Percentiles rank a stretch among this genome's conserved stretches.
Evolutionary conservation across 1,139 yeast species (phyloP).

Genomic region (Pneumocystis murina): DNA sequence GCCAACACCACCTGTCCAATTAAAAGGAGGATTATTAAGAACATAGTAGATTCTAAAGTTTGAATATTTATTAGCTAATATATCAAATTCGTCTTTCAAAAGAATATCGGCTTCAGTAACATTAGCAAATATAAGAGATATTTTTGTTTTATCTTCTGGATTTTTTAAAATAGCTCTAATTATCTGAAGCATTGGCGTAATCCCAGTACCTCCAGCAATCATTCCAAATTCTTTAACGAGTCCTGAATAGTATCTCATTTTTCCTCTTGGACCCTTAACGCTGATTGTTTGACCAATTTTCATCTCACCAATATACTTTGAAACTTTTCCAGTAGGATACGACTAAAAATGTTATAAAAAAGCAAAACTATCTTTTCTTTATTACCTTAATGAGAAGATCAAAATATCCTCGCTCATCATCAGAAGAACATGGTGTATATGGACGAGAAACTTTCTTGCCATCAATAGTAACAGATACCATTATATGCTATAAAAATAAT

Average conservation of each 20-base stretch:
- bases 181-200: conserved; percentile 88
- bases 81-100: conserved; percentile 64
- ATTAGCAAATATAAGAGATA: conserved; percentile 61
- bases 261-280: conserved; percentile 89
- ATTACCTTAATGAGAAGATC: conserved; percentile 65
- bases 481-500: conserved; percentile 18
- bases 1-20: conserved; percentile 74
- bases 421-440: conserved; percentile 86
- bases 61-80: conserved; percentile 42
- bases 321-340: conserved; percentile 83
- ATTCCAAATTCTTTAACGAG: conserved; percentile 62
- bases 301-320: conserved; percentile 57
- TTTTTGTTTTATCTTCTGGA: conserved; percentile 64
- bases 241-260: conserved; percentile 71
- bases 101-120: conserved; percentile 65
- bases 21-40: conserved; percentile 57
- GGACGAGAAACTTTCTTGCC: conserved; percentile 82
- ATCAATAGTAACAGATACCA: conserved; percentile 54
- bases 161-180: conserved; percentile 62
- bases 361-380: background rate
- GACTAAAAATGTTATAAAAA: conserved; percentile 20
- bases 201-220: conserved; percentile 91
- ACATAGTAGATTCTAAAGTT: conserved; percentile 62
- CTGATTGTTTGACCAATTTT: conserved; percentile 54
- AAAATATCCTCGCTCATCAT: conserved; percentile 66